A percentile compares a stretch with the other conserved stretches of the same genome.
These are phyloP conservation scores for Raffaelea albimanens DNA, from an alignment of 2,329 filamentous ascomycete species.

Conservation along the genomic window DNA sequence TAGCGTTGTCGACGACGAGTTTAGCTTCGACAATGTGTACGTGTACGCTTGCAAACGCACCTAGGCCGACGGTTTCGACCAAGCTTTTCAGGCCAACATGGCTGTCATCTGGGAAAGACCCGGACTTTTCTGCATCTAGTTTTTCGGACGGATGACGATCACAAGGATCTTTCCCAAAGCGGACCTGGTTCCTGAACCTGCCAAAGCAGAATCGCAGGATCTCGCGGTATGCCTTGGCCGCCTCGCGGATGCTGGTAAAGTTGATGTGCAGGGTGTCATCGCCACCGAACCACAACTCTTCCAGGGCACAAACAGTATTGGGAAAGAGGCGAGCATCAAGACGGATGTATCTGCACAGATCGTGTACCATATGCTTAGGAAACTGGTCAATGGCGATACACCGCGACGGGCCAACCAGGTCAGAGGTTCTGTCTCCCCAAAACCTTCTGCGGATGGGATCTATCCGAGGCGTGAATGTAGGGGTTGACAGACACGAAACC, in stretches of 20 bases:
- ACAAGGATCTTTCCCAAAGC: slow-evolving; percentile 9
- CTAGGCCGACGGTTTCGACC: slow-evolving; percentile 10
- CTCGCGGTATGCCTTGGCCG: slow-evolving; percentile 4
- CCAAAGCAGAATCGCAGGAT: slow-evolving; percentile 8
- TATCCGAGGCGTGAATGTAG: slow-evolving; percentile 1
- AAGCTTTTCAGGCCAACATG: slow-evolving; percentile 8
- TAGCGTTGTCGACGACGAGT: no score
- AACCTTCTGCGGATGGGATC: neutral
- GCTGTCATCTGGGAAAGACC: slow-evolving; percentile 6
- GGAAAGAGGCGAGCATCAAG: slow-evolving; percentile 1
- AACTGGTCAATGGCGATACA: slow-evolving; percentile 8
- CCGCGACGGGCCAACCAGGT: slow-evolving; percentile 4
- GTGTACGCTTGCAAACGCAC: slow-evolving; percentile 4
- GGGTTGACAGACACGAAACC: no score
- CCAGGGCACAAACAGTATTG: neutral
- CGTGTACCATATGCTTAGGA: slow-evolving; percentile 6
- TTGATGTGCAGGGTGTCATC: slow-evolving; percentile 7
- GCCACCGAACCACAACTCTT: slow-evolving; percentile 13
- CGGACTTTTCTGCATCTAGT: neutral
- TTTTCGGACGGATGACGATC: neutral
- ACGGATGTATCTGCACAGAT: slow-evolving; percentile 9
- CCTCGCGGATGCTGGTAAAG: slow-evolving; percentile 10
- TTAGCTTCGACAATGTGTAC: no score
- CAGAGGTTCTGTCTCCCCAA: neutral
- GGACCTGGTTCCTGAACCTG: slow-evolving; percentile 3